Evolutionary conservation across 495 filamentous ascomycete species (phyloP), one percentile per base, ranked within the genome.

Genomic region (Podospora conica): DNA sequence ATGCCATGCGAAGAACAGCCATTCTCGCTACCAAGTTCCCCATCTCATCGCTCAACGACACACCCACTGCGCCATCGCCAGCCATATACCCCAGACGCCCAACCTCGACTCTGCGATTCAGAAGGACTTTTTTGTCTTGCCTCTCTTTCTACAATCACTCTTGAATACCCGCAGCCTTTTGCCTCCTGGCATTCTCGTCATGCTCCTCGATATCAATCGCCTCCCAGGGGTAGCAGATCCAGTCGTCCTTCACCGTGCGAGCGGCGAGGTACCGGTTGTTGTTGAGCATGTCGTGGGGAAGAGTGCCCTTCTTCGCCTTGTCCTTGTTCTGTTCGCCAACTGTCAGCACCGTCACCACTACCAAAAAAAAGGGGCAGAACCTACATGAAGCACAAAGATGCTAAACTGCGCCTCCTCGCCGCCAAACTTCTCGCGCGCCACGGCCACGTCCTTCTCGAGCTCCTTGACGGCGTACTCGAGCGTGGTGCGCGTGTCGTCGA

Each of bases 181-280:
- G 54, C 48, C 20, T 22, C 12, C 61, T 56, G 63, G 93, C 90
- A 65, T 91, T 78, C 60, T 77, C 69, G 77, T 98, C 94, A 74
- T 98, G 94, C 82, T 91, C 90, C 28, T 97, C 95, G 70, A 98
- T 97, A 77, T 97, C 91, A 80, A 80, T 90, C 54, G 96, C 95
- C 80, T 98, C 95, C 95, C 95, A 98, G n/a, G 95, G 95, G 78
- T 99, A 99, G 82, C 91, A 95, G 74, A 97, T 97, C 95, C 95
- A 99, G 63, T 92, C 88, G 80, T 99, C 94, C 23, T 84, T 85
- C 22, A 94, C 91, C 29, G 95, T 97, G 70, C 88, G 82, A 15
- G 95, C 91, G 23, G 95, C 95, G 64, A 92, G 76, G 78, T 99
- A 99, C 70, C 88, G 82, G 25, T 85, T 84, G 64, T 90, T 79